phyloP scores from a whole-genome alignment of 345 rosid species.

The Pistacia vera region DNA sequence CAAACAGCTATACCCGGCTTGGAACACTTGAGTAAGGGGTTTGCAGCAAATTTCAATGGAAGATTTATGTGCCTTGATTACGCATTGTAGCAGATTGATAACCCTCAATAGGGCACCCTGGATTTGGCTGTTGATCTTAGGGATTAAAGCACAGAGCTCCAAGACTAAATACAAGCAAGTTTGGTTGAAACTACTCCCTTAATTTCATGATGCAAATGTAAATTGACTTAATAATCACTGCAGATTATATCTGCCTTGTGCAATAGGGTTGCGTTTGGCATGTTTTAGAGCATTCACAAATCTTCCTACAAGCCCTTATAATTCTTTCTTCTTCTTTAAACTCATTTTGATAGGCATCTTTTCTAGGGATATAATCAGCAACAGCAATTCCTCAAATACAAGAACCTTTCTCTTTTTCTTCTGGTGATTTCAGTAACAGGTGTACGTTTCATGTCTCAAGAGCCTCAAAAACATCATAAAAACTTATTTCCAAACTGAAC shows the following conservation, averaged over 20 bases:
- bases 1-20: slow-evolving; percentile 34
- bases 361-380: too few species aligned
- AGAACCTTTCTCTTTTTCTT: too few species aligned
- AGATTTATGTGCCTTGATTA: slow-evolving; percentile 24
- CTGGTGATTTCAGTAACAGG: background rate
- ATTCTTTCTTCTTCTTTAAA: background rate
- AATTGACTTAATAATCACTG: background rate
- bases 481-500: background rate
- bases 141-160: slow-evolving; percentile 8
- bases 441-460: background rate
- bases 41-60: slow-evolving; percentile 39
- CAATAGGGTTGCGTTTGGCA: background rate
- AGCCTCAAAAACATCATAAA: background rate
- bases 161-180: slow-evolving; percentile 19
- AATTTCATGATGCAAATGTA: slow-evolving; percentile 14
- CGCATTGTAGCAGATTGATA: slow-evolving; percentile 30
- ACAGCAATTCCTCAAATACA: too few species aligned
- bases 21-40: slow-evolving; percentile 29
- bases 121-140: slow-evolving; percentile 21
- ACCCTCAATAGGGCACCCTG: slow-evolving; percentile 30
- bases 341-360: too few species aligned
- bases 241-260: background rate
- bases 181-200: background rate
- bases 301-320: background rate
- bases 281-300: background rate